Conservation (phyloP, 805 yeast genomes). For the Teunomyces stri region DNA sequence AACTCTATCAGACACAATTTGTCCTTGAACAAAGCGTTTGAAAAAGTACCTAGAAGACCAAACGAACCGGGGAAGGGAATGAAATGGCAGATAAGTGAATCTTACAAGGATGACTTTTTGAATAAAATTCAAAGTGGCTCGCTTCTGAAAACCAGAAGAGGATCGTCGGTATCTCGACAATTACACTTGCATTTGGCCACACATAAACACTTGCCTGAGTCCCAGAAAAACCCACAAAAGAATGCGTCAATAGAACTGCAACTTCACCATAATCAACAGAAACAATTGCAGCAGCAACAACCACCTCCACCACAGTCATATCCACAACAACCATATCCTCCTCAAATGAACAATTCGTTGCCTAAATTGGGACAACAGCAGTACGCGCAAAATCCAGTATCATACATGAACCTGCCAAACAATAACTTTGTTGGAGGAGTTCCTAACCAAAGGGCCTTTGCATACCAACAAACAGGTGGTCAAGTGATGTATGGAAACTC, state of each 20-base stretch:
- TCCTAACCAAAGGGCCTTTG: slow-evolving; percentile 12
- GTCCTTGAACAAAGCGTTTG: slow-evolving; percentile 94
- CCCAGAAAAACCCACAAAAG: slow-evolving; percentile 27
- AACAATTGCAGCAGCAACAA: slow-evolving; percentile 14
- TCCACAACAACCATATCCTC: slow-evolving; percentile 9
- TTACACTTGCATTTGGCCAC: slow-evolving; percentile 70
- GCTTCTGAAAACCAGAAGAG: slow-evolving; percentile 70
- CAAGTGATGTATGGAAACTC: slow-evolving; percentile 24
- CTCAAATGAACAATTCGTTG: slow-evolving; percentile 15
- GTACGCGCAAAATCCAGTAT: slow-evolving; percentile 21
- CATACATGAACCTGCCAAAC: slow-evolving; percentile 16
- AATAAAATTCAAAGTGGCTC: slow-evolving; percentile 77
- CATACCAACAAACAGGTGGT: slow-evolving; percentile 15
- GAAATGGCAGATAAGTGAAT: slow-evolving; percentile 95
- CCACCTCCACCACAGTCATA: slow-evolving; percentile 2
- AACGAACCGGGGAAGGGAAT: slow-evolving; percentile 98
- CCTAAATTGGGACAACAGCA: slow-evolving; percentile 22
- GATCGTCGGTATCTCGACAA: slow-evolving; percentile 78
- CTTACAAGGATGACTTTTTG: slow-evolving; percentile 80
- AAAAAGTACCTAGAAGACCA: slow-evolving; percentile 91
- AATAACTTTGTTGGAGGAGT: slow-evolving; percentile 6
- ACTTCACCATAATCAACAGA: slow-evolving; percentile 15
- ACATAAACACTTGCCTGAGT: slow-evolving; percentile 52
- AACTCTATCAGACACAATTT: slow-evolving; percentile 94
- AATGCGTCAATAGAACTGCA: slow-evolving; percentile 18